Base-by-base conservation (phyloP, 345 rosid genomes). In the Hypericum perforatum region DNA sequence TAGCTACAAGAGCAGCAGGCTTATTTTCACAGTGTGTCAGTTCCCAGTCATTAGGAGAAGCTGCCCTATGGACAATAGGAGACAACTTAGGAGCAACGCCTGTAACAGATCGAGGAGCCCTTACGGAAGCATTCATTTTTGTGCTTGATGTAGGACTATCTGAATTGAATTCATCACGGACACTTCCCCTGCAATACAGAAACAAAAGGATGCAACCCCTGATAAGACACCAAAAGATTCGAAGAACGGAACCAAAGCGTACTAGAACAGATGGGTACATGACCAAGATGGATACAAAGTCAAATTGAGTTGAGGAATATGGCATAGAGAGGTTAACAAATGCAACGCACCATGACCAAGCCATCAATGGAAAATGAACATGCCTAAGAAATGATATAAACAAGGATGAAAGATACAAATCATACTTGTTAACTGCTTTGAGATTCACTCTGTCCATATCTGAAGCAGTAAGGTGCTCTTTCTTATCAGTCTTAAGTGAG, bases 371-470 rank as follows among this genome's bases (percentile, higher is more conserved):
- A 22, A 10, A 16, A 22, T 53, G 12, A 13, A 16, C 39, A 39
- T 43, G 45, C 5, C 37, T 29, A 41, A 40, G 45, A 59, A 48
- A 36, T 38, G 63, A 54, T 29, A 42, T 62, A 59, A 10, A 40
- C 39, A 16, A 47, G 44, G 29, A 39, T 38, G 50, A 38, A 46
- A 45, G 67, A 66, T 38, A 32, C 12, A n/a, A 45, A 52, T 64
- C 84, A 59, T 86, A 89, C 99, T 82, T 94, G 71, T 76, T 84
- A 66, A 75, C 67, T 52, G 84, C 72, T 73, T 84, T 94, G 54
- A 77, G 58, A 64, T 78, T 86, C 73, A 65, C 75, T 69, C 84
- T 80, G 62, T 88, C 98, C 72, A 86, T 89, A 53, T 86, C 97
- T 13, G 75, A 80, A 70, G 72, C 81, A 72, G 63, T 49, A 59